Conservation (phyloP, 495 filamentous ascomycete species). For the Hypoxylon cercidicola region DNA sequence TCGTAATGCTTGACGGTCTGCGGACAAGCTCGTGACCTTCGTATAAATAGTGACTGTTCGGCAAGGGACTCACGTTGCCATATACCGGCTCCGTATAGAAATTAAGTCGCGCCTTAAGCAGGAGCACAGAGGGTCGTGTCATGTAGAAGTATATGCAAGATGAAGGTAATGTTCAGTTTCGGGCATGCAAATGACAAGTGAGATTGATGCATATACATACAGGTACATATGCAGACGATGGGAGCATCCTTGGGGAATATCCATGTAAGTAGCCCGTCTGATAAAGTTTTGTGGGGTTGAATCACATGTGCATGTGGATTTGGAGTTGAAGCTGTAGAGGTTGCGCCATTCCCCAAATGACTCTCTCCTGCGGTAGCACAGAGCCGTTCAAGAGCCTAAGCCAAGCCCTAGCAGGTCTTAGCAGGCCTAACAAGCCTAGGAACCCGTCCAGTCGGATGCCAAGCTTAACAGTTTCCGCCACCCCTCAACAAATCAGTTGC, state of each 20-base stretch:
- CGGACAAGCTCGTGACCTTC: no score
- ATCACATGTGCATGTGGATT: constrained; percentile 34
- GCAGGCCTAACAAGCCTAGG: neutral
- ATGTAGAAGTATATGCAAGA: neutral
- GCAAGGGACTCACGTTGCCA: neutral
- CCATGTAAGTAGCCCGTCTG: neutral
- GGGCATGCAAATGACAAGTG: neutral
- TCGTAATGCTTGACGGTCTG: no score
- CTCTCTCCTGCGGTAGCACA: neutral
- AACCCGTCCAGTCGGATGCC: constrained; percentile 9
- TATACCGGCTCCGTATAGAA: neutral
- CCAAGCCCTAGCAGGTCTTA: no score
- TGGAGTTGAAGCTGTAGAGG: no score
- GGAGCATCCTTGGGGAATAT: no score
- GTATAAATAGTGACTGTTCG: no score
- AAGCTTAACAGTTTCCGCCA: constrained; percentile 10
- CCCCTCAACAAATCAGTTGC: constrained; percentile 39
- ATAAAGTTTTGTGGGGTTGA: constrained; percentile 36
- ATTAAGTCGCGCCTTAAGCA: neutral
- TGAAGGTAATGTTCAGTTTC: neutral
- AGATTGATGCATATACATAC: neutral
- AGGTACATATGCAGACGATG: no score
- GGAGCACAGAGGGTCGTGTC: neutral
- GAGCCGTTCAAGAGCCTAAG: no score
- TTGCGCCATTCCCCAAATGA: neutral